Evolutionary conservation across 2,329 filamentous ascomycete species (phyloP), one percentile per base, ranked within the genome.

Genomic region (Basipetospora sp.): DNA sequence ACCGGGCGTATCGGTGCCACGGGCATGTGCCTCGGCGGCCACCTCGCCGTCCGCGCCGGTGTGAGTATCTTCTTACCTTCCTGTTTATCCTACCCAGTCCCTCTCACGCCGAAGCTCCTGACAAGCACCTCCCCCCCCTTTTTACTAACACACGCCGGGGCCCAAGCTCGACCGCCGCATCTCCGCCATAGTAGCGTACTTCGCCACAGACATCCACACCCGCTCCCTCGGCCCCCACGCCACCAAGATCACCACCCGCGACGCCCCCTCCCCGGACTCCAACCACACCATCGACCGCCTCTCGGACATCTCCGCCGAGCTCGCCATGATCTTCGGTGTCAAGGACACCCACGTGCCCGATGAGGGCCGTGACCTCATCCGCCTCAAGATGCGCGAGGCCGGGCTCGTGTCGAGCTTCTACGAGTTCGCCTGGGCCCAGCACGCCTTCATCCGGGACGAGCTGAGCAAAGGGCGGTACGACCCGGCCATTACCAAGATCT

Each of bases 401-500:
- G 80, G 79, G 8, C 70, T 79, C 4, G 65, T 70, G 8, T 87
- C 88, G 50, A 80, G 74, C 52, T 94, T 84, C 55, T 85, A 90
- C 59, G 87, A 94, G 61, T 76, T 82, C 45, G 82, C 84, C n/a
- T 88, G 84, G 75, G 86, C 87, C 3, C 87, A 94, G 58, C 87
- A 93, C 62, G 87, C 87, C 4, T 94, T 94, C 53, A 92, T 94
- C 54, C 71, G 87, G 14, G 87, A 94, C 51, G 87, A 94, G 63
- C 64, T 90, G 42, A 86, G 80, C 57, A 94, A 94, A 61, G 87
- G 86, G n/a, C 70, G 87, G 18, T 94, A 94, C 52, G 87, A 94
- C 54, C 83, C 87, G 1, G 84, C 82, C 15, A 69, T 94, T 41
- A 76, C 77, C 4, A 88, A 86, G 53, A 72, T 88, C 26, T 94